Conservation (phyloP, 805 yeast genomes). For the Ogataea zsoltii region DNA sequence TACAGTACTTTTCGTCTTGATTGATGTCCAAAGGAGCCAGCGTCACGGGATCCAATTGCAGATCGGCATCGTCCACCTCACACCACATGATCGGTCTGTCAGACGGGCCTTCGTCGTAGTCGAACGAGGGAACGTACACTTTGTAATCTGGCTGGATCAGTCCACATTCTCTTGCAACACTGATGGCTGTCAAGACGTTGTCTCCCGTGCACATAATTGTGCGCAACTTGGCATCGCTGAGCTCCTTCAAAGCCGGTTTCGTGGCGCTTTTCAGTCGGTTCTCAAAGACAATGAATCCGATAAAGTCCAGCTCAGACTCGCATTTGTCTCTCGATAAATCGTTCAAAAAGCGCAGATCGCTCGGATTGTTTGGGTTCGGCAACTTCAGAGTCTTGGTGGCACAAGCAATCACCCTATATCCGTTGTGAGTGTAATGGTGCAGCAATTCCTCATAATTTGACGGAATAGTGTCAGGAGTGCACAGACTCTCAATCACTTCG, state of each 20-base stretch:
- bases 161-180: constrained; percentile 86
- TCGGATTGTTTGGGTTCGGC: constrained; percentile 18
- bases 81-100: constrained; percentile 54
- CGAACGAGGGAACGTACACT: constrained; percentile 65
- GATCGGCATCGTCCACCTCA: constrained; percentile 59
- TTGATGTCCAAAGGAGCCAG: constrained; percentile 48
- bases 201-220: constrained; percentile 98
- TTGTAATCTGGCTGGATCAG: constrained; percentile 47
- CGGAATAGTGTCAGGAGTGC: constrained; percentile 73
- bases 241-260: constrained; percentile 53
- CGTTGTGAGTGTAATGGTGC: constrained; percentile 86
- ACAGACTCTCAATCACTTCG: constrained; percentile 81
- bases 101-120: constrained; percentile 30
- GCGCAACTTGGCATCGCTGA: constrained; percentile 70
- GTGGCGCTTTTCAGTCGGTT: constrained; percentile 81
- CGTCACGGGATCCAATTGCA: constrained; percentile 63
- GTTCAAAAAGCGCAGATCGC: constrained; percentile 51
- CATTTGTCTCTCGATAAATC: constrained; percentile 59
- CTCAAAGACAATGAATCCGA: constrained; percentile 91
- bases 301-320: constrained; percentile 68
- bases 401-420: constrained; percentile 94
- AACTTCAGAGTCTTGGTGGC: constrained; percentile 54
- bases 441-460: constrained; percentile 68
- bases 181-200: constrained; percentile 88
- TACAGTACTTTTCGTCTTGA: constrained; percentile 46